Percentiles rank a stretch among this genome's conserved stretches.
These are phyloP conservation scores for Pleurotus giganteus DNA, from an alignment of 768 basidiomycete species.

Conservation along the genomic window DNA sequence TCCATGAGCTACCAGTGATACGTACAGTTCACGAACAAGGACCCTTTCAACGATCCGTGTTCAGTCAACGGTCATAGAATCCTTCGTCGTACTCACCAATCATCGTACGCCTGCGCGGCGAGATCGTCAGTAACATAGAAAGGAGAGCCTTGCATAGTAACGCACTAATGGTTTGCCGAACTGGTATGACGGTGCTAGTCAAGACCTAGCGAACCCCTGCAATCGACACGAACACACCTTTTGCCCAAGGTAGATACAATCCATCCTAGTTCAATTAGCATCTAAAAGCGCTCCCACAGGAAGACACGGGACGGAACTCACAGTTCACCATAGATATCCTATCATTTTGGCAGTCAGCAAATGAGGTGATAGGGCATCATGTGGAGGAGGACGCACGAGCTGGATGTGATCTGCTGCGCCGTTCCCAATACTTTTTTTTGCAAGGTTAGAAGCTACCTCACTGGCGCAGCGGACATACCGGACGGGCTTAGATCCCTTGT, in stretches of 20 bases:
- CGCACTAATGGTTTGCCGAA: slow-evolving; percentile 75
- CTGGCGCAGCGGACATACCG: slow-evolving; percentile 33
- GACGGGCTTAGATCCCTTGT: slow-evolving; percentile 82
- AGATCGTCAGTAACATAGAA: not conserved
- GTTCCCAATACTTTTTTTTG: slow-evolving; percentile 71
- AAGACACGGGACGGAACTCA: slow-evolving; percentile 29
- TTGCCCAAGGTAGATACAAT: slow-evolving; percentile 95
- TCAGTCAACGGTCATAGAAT: not conserved
- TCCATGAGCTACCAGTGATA: slow-evolving; percentile 10
- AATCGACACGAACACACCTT: slow-evolving; percentile 50
- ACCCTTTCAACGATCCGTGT: slow-evolving; percentile 41
- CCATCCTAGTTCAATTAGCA: slow-evolving; percentile 57
- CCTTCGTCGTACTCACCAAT: slow-evolving; percentile 39
- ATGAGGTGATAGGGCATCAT: not conserved
- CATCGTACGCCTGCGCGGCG: slow-evolving; percentile 66
- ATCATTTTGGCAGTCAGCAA: not conserved
- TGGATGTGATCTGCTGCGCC: slow-evolving; percentile 95
- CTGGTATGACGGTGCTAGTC: slow-evolving; percentile 31
- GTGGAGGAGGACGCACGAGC: slow-evolving; percentile 44
- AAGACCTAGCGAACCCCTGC: not conserved
- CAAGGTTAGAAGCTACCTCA: not conserved
- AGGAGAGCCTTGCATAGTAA: slow-evolving; percentile 14
- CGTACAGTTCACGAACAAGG: slow-evolving; percentile 73
- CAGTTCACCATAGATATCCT: slow-evolving; percentile 98
- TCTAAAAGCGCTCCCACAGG: not conserved